These are phyloP conservation scores for Acrodontium crateriforme DNA, from an alignment of 2,329 filamentous ascomycete genomes.

Conservation along the genomic window DNA sequence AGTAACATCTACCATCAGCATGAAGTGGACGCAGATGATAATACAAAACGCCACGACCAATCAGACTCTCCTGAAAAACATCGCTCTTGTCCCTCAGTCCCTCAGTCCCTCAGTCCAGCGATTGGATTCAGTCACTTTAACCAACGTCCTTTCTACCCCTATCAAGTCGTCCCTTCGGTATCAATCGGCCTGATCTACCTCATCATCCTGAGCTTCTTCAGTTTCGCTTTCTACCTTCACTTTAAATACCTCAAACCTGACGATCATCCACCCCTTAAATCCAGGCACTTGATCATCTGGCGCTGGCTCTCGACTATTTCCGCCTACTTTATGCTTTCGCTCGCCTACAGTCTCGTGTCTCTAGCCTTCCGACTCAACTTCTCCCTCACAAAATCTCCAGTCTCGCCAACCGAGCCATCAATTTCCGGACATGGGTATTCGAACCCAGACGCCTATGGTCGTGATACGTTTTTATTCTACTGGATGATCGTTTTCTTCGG, in stretches of 20 bases:
- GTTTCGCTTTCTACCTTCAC: conserved; percentile 51
- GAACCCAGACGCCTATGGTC: conserved; percentile 42
- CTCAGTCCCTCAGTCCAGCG: conserved; percentile 40
- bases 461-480: conserved; percentile 46
- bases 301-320: conserved; percentile 41
- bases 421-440: conserved; percentile 11
- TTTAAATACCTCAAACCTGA: conserved; percentile 42
- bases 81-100: conserved; percentile 37
- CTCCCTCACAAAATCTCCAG: conserved; percentile 27
- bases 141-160: conserved; percentile 45
- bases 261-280: conserved; percentile 44
- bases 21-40: conserved; percentile 28
- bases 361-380: conserved; percentile 52
- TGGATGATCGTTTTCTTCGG: conserved; percentile 41
- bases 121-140: conserved; percentile 44
- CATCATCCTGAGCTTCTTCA: conserved; percentile 55
- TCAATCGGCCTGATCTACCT: conserved; percentile 52
- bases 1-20: conserved; percentile 36
- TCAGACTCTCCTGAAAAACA: conserved; percentile 26
- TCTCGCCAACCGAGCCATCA: conserved; percentile 30
- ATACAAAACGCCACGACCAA: conserved; percentile 29
- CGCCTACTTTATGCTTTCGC: conserved; percentile 48
- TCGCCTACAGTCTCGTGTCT: conserved; percentile 50
- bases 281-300: conserved; percentile 45
- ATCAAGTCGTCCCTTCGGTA: conserved; percentile 42